Conservation (phyloP, 768 basidiomycete genomes). For the Polyporus arcularius region DNA sequence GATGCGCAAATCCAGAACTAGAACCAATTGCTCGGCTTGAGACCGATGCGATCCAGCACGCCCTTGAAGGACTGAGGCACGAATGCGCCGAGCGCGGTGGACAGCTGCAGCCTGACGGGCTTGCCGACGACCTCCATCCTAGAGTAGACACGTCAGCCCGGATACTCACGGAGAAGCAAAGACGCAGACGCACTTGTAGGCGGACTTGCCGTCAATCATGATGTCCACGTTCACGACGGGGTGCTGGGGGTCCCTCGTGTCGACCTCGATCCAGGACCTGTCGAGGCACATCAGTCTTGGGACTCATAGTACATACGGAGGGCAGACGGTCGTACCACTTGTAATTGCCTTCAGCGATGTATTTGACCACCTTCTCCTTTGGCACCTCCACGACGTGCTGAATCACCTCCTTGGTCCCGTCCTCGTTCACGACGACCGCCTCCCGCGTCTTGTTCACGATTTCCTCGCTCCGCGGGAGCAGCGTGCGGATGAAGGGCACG, state of each 20-base stretch:
- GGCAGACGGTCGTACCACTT: constrained; percentile 51
- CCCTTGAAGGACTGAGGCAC: constrained; percentile 52
- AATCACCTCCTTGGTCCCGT: constrained; percentile 23
- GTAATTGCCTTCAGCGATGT: constrained; percentile 63
- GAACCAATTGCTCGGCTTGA: constrained; percentile 60
- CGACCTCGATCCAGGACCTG: constrained; percentile 71
- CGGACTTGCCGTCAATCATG: constrained; percentile 57
- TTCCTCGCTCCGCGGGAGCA: constrained; percentile 46
- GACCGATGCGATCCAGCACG: constrained; percentile 56
- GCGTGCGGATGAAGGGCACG: constrained; percentile 58
- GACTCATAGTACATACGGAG: not conserved
- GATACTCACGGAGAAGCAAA: not conserved
- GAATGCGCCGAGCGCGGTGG: constrained; percentile 47
- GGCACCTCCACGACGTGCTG: constrained; percentile 44
- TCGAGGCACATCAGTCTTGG: not conserved
- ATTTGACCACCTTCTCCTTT: constrained; percentile 55
- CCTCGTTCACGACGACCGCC: constrained; percentile 25
- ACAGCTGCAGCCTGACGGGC: constrained; percentile 44
- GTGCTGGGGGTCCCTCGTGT: constrained; percentile 52
- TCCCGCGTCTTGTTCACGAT: constrained; percentile 39
- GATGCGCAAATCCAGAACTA: constrained; percentile 19
- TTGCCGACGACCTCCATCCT: constrained; percentile 52
- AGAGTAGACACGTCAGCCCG: not conserved
- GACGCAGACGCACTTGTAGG: constrained; percentile 47
- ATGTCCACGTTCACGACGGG: constrained; percentile 61